Conservation (phyloP, 2,329 filamentous ascomycete genomes). For the Penicillium sp. region DNA sequence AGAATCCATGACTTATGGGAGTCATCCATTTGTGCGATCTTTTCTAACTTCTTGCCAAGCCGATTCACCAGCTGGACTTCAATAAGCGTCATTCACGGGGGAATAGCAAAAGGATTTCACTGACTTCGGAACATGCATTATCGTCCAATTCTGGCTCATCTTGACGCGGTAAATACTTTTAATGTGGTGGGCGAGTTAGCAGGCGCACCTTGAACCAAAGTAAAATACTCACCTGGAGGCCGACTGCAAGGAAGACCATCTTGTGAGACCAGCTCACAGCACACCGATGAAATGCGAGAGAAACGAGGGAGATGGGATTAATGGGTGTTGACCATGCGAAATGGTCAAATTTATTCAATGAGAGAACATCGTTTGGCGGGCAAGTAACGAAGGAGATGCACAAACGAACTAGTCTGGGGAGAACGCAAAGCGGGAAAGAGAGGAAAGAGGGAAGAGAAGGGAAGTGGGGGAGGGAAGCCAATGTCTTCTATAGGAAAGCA, state of each 20-base stretch:
- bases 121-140: neutral
- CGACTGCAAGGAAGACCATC: neutral
- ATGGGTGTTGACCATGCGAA: neutral
- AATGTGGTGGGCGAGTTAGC: neutral
- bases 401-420: neutral
- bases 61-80: neutral
- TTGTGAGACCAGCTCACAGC: neutral
- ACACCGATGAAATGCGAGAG: neutral
- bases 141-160: neutral
- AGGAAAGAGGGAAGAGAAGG: neutral
- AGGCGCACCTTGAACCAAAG: neutral
- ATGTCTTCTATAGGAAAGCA: neutral
- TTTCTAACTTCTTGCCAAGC: neutral
- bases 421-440: neutral
- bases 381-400: neutral
- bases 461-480: neutral
- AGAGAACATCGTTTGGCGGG: too few relatives aligned
- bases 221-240: neutral
- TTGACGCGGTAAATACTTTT: neutral
- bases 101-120: neutral
- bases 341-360: neutral
- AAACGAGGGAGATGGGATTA: neutral
- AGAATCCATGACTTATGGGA: neutral
- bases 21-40: neutral
- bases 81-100: neutral